These are phyloP conservation scores for Atkinsonella hypoxylon DNA, from an alignment of 2,329 filamentous ascomycete species.

Conservation along the genomic window DNA sequence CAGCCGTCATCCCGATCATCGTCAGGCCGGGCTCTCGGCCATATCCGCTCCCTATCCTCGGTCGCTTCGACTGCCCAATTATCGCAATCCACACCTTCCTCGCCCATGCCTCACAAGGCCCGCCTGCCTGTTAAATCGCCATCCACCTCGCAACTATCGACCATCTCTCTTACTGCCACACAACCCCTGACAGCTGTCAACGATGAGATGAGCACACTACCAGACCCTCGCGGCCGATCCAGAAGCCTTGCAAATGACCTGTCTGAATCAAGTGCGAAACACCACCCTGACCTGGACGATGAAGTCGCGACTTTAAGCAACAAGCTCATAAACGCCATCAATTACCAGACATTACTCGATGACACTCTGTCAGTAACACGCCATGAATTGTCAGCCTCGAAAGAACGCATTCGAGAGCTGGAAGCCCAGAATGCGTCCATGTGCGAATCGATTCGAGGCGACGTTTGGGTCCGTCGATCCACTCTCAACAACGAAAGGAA, in stretches of 20 bases:
- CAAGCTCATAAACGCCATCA: conserved; percentile 95
- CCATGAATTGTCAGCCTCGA: conserved; percentile 67
- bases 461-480: conserved; percentile 63
- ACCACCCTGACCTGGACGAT: conserved; percentile 45
- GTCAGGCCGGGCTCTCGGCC: conserved; percentile 26
- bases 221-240: conserved; percentile 47
- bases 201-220: conserved; percentile 57
- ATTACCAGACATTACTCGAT: conserved; percentile 85
- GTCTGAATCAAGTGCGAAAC: conserved; percentile 21
- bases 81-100: conserved; percentile 14
- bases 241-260: conserved; percentile 32
- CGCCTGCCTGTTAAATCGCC: conserved; percentile 27
- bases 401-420: conserved; percentile 53
- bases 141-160: conserved; percentile 24
- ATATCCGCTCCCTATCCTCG: conserved; percentile 41
- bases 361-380: conserved; percentile 74
- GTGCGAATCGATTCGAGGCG: conserved; percentile 59
- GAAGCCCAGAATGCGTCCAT: conserved; percentile 55
- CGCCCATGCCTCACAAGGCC: conserved; percentile 18
- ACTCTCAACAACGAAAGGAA: conserved; percentile 63
- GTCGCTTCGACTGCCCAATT: conserved; percentile 29
- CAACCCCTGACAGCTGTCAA: conserved; percentile 30
- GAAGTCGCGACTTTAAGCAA: conserved; percentile 88
- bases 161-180: conserved; percentile 26
- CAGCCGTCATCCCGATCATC: conserved; percentile 14